Base-by-base conservation (phyloP, 2,329 filamentous ascomycete genomes). In the Chrysoporthe deuterocubensis region DNA sequence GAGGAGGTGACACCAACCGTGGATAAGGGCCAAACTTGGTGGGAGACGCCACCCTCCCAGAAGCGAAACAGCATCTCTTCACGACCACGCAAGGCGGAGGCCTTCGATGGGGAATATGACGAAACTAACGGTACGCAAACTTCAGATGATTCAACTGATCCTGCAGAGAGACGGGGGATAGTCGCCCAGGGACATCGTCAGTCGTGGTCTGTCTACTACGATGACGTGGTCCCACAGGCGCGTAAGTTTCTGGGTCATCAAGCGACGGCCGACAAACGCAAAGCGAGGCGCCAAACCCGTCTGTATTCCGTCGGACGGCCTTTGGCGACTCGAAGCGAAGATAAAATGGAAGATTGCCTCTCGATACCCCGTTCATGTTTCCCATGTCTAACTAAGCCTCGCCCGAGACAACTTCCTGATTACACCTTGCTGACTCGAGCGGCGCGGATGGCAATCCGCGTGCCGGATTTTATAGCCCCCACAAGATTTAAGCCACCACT, bases 401-500 rank as follows among this genome's bases (percentile, higher is more conserved):
- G 34, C n/a, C 59, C 65, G 48, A 54, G 59, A 44, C 62, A 42
- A 54, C 21, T 40, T 4, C n/a, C 44, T 43, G 63, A 64, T 14
- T 62, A 73, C 65, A 26, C n/a, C 8, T 64, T 44, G 54, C 68
- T 70, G 90, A 93, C 73, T 93, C 91, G 1, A 93, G 91, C 73
- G 90, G 93, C 66, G 89, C 92, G 60, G 83, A 86, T 68, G 66
- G 62, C 40, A 56, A 56, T 64, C 58, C 65, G 62, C 46, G 62
- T 67, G 62, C 70, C 72, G 50, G 72, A 68, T 44, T 56, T 57
- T 66, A 66, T 72, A 85, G 83, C 81, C 50, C 86, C 87, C 18
- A 93, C 92, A 21, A 86, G 86, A 68, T 99, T 98, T 79, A 92
- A 92, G 72, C 96, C 96, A 32, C 86, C 88, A 3, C 79, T 99